A percentile compares a stretch with the other conserved stretches of the same genome.
phyloP scores from a whole-genome alignment of 164 flowering plant species.

The Stephania japonica region DNA sequence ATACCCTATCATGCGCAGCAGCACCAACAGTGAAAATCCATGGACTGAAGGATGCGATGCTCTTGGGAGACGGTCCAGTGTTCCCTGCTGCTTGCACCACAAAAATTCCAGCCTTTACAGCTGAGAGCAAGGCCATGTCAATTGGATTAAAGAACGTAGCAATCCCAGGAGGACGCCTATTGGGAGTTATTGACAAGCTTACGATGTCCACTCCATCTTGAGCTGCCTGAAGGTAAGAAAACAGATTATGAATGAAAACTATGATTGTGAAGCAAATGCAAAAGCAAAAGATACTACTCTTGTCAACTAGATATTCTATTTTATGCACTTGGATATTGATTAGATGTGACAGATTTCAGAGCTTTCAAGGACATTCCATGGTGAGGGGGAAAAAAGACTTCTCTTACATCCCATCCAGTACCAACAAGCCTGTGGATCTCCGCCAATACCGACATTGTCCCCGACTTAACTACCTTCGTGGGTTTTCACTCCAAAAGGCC shows the following conservation, averaged over 20 bases:
- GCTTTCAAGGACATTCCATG: background rate
- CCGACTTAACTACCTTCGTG: no score
- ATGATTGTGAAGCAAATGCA: conserved; percentile 2
- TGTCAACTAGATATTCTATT: background rate
- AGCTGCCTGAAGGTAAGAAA: conserved; percentile 74
- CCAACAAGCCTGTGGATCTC: no score
- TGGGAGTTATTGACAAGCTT: conserved; percentile 95
- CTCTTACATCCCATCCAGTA: background rate
- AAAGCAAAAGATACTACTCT: background rate
- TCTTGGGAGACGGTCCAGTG: conserved; percentile 91
- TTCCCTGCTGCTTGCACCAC: conserved; percentile 99
- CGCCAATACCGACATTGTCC: no score
- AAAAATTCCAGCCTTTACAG: conserved; percentile 86
- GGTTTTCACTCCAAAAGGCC: no score
- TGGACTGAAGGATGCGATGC: conserved; percentile 94
- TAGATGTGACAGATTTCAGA: no score
- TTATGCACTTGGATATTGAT: background rate
- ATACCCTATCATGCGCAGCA: conserved; percentile 77
- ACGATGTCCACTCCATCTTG: conserved; percentile 95
- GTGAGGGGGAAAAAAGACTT: background rate
- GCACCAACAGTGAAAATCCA: conserved; percentile 99
- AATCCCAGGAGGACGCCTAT: conserved; percentile 92
- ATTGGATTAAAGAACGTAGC: conserved; percentile 96
- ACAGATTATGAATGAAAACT: conserved; percentile 3
- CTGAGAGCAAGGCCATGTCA: conserved; percentile 94